phyloP scores from a whole-genome alignment of 1,284 basidiomycete genomes.

The Tylopilus sp. region DNA sequence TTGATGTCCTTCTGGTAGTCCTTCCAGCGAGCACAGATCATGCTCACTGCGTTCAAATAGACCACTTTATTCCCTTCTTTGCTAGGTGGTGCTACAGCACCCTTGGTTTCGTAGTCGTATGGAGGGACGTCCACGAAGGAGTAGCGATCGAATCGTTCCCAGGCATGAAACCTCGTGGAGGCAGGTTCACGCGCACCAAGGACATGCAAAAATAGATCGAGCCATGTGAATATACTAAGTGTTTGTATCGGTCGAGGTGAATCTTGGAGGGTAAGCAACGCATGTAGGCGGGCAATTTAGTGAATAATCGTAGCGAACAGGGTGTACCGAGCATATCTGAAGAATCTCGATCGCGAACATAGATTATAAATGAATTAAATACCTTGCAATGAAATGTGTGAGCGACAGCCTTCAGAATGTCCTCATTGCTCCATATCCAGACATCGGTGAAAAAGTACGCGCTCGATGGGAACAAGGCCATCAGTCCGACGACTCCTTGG shows the following conservation, averaged over 20 bases:
- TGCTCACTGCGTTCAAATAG: constrained; percentile 74
- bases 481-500: constrained; percentile 62
- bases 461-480: constrained; percentile 60
- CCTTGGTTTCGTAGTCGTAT: constrained; percentile 16
- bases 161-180: constrained; percentile 84
- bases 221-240: constrained; percentile 57
- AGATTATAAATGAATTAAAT: background rate
- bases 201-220: constrained; percentile 61
- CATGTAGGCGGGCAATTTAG: constrained; percentile 6
- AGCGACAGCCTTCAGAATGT: constrained; percentile 73
- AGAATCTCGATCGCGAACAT: background rate
- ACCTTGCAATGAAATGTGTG: constrained; percentile 62
- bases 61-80: constrained; percentile 55
- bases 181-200: constrained; percentile 62
- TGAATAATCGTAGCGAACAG: background rate
- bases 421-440: constrained; percentile 95
- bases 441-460: constrained; percentile 84
- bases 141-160: constrained; percentile 80
- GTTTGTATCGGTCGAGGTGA: constrained; percentile 87
- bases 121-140: constrained; percentile 48
- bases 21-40: constrained; percentile 60
- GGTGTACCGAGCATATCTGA: background rate
- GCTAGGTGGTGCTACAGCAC: constrained; percentile 29
- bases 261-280: constrained; percentile 47
- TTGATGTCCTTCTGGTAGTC: constrained; percentile 51